phyloP scores from a whole-genome alignment of 257 asterid species.

The Solanum neorickii region DNA sequence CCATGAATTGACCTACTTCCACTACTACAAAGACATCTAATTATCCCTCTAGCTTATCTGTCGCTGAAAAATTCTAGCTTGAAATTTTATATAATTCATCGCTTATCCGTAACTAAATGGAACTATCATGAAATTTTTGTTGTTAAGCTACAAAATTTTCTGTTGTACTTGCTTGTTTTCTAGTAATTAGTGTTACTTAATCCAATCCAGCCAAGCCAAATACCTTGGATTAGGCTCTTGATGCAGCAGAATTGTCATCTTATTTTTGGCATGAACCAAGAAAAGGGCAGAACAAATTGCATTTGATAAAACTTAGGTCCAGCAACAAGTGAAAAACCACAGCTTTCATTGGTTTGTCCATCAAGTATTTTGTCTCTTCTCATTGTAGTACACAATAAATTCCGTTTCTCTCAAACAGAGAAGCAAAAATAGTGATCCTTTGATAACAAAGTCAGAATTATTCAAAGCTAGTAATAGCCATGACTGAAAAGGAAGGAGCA shows the following conservation, averaged over 20 bases:
- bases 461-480: background rate
- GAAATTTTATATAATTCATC: too few relatives aligned
- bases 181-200: too few relatives aligned
- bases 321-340: background rate
- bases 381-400: background rate
- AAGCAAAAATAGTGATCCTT: background rate
- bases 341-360: slow-evolving; percentile 16
- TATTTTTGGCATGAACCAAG: background rate
- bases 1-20: background rate
- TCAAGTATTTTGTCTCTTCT: too few relatives aligned
- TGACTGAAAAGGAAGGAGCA: slow-evolving; percentile 72
- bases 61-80: too few relatives aligned
- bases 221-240: background rate
- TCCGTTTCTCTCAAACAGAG: background rate
- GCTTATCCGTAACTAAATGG: background rate
- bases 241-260: background rate
- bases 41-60: too few relatives aligned
- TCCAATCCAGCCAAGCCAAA: too few relatives aligned
- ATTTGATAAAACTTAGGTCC: background rate
- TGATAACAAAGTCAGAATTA: background rate
- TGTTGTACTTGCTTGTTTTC: too few relatives aligned
- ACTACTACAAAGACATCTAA: too few relatives aligned
- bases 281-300: background rate
- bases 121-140: background rate
- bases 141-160: background rate